These are phyloP conservation scores for Aegilops longissima DNA, from an alignment of 176 grass and related monocot genomes.

Conservation along the genomic window DNA sequence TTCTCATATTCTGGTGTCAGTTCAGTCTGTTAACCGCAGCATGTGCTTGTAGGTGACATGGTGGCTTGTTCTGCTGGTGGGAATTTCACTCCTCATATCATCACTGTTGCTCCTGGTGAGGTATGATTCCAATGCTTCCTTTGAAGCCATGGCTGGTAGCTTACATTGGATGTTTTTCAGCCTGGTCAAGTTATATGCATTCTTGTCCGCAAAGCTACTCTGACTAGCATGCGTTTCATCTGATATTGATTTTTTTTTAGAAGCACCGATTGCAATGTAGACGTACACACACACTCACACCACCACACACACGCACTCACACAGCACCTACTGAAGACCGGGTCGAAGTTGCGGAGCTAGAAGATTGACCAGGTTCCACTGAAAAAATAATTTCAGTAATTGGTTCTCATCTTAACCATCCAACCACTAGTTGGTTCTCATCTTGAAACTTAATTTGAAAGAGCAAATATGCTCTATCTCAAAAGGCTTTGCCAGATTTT, in stretches of 20 bases:
- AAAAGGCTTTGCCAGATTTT: background rate
- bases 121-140: slow-evolving; percentile 39
- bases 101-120: slow-evolving; percentile 93
- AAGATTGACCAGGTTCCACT: too few relatives aligned
- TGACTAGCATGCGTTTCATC: background rate
- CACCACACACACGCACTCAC: too few relatives aligned
- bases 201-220: background rate
- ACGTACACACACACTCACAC: too few relatives aligned
- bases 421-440: background rate
- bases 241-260: background rate
- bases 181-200: background rate
- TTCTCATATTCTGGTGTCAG: background rate
- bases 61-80: slow-evolving; percentile 79
- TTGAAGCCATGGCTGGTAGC: background rate
- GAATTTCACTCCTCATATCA: slow-evolving; percentile 91
- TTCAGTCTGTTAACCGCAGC: slow-evolving; percentile 6
- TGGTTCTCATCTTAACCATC: too few relatives aligned
- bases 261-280: too few relatives aligned
- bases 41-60: slow-evolving; percentile 53
- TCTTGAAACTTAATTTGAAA: background rate
- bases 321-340: too few relatives aligned
- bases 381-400: too few relatives aligned
- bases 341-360: too few relatives aligned
- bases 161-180: background rate
- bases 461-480: background rate